Evolutionary conservation across 2,329 filamentous ascomycete species (phyloP), one percentile per base, ranked within the genome.

Genomic region (Diplodia mutila): DNA sequence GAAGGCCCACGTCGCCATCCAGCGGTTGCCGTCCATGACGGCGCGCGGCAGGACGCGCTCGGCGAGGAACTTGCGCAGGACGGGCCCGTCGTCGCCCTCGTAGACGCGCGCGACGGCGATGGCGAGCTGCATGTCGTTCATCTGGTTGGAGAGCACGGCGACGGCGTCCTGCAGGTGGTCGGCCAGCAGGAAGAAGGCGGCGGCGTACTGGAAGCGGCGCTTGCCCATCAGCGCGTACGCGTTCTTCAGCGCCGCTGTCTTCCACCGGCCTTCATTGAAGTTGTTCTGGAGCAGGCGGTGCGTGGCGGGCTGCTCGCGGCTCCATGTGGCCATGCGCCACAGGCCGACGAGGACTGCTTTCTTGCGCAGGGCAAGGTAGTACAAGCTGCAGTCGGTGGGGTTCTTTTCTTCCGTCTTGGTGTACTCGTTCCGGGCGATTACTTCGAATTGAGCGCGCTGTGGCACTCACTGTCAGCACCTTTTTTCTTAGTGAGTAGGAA

Each of bases 1-100:
- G 76, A 97, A 97, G 2, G 92, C 92, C 95, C 95, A 99, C 0
- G 91, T 95, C 12, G 94, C 92, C 68, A 97, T 87, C 94, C 95
- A 99, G 67, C 94, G 86, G 75, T 99, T 94, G 2, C 93, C 93
- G 70, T 94, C 89, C 49, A 89, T 85, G 0, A 91, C 89, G 21
- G 95, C 95, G 69, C 91, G 81, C 0, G 89, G 87, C 0, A 98
- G 83, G 1, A 98, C 87, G 69, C 90, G 91, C 12, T 97, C 91
- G 73, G 92, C 87, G 1, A 99, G 82, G 9, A 99, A 84, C 67
- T 87, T 87, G 29, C 85, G 85, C 2, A 98, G 77, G 0, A 95
- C 87, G 0, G 89, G 89, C 0, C 92, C 91, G 25, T 89, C 85
- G 68, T 97, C 94, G 3, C 93, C 93, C 74, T 94, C 93, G 72